These are phyloP conservation scores for Mycena vitilis DNA, from an alignment of 768 basidiomycete genomes.

Conservation along the genomic window DNA sequence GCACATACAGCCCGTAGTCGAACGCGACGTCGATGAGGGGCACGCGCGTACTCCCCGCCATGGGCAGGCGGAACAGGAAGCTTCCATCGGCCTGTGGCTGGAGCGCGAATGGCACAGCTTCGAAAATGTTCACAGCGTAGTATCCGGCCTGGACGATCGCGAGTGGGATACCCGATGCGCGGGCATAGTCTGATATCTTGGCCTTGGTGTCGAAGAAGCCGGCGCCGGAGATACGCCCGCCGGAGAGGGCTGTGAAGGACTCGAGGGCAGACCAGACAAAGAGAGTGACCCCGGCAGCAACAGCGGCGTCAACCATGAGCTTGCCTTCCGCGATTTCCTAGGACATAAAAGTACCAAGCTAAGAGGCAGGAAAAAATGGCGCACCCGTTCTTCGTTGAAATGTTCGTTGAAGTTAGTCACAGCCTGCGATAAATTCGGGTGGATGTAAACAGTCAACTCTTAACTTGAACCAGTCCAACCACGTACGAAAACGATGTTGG, in stretches of 20 bases:
- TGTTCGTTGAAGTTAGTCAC: slow-evolving; percentile 24
- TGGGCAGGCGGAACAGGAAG: slow-evolving; percentile 6
- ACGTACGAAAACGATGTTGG: slow-evolving; percentile 25
- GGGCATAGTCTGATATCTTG: slow-evolving; percentile 9
- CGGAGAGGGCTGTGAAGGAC: slow-evolving; percentile 1
- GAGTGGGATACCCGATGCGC: slow-evolving; percentile 7
- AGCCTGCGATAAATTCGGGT: neutral
- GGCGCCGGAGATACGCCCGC: neutral
- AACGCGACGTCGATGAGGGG: slow-evolving; percentile 20
- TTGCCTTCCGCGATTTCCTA: slow-evolving; percentile 28
- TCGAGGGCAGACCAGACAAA: slow-evolving; percentile 28
- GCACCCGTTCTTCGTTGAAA: neutral
- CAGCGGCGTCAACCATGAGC: slow-evolving; percentile 23
- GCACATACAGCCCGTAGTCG: slow-evolving; percentile 28
- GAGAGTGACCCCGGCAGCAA: slow-evolving; percentile 9
- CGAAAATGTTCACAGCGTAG: slow-evolving; percentile 12
- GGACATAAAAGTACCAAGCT: neutral
- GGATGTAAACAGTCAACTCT: neutral
- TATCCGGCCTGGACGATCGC: slow-evolving; percentile 18
- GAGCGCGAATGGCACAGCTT: neutral
- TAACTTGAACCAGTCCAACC: neutral
- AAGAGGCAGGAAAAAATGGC: neutral
- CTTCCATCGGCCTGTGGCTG: neutral
- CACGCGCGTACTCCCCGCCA: slow-evolving; percentile 12
- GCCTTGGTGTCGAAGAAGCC: slow-evolving; percentile 22